Evolutionary conservation across 1,139 yeast species (phyloP), one percentile per base, ranked within the genome.

Genomic region (Diutina ranongensis): DNA sequence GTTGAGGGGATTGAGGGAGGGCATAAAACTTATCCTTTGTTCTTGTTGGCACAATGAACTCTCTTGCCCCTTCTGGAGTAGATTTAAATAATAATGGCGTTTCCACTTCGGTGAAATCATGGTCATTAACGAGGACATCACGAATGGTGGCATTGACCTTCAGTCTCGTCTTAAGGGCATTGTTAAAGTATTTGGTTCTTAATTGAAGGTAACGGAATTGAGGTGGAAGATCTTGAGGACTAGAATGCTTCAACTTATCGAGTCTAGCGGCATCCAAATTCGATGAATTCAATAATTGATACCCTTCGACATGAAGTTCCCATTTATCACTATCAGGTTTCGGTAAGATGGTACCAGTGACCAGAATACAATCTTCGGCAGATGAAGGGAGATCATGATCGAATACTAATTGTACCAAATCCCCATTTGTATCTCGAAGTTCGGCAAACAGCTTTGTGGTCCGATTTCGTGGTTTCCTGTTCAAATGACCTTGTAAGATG

Each of bases 41-140:
- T 51, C 97, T 72, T 0, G 97, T 87, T 0, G 98, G 98, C 0
- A 92, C 97, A 46, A 94, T 63, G 57, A 92, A 92, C 62, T 92
- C 99, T 38, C 95, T 71, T 1, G 99, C 98, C 10, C 99, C 99
- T 62, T 92, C 99, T 0, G 98, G 98, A 0, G 98, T 92, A 1
- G 96, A 85, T 58, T 92, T 89, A 69, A 92, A 92, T 28, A 92
- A 64, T 13, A 89, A 61, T 0, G 99, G 99, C 0, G 99, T 92
- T 58, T 92, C 98, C 38, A 94, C 74, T 57, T 92, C 98, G 0
- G 76, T 74, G 60, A 92, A 92, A 10, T 66, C 67, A 45, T 70
- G 72, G 15, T 62, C 59, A 3, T 64, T 58, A 2, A 57, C 52
- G 32, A 92, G 67, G 0, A 65, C 63, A 0, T 64, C 54, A 44